These are phyloP conservation scores for Daldinia sp. DNA, from an alignment of 2,329 filamentous ascomycete genomes.

Conservation along the genomic window DNA sequence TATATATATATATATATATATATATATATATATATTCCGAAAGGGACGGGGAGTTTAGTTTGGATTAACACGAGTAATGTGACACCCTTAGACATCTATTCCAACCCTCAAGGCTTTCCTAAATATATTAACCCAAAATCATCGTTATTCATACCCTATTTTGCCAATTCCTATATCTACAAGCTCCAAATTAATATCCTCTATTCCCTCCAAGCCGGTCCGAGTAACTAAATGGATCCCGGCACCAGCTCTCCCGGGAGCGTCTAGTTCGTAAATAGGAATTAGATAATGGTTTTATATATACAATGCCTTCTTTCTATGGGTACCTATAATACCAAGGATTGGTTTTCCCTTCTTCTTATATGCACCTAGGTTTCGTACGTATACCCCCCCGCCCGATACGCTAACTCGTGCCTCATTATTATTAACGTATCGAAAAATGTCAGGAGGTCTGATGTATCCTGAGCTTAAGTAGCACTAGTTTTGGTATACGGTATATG, in stretches of 20 bases:
- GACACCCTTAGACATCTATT: background rate
- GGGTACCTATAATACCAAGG: background rate
- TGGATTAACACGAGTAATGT: background rate
- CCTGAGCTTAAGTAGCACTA: background rate
- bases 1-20: no score
- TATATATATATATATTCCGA: no score
- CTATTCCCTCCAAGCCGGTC: background rate
- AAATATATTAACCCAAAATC: background rate
- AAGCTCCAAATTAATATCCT: constrained; percentile 1
- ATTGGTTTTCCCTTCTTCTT: background rate
- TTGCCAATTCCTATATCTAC: background rate
- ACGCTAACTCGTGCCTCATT: constrained; percentile 17
- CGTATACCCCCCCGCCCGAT: constrained; percentile 5
- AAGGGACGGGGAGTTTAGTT: no score
- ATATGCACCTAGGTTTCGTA: background rate
- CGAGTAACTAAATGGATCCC: background rate
- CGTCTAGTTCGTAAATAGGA: background rate
- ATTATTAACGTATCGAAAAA: constrained; percentile 1
- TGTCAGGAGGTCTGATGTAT: background rate
- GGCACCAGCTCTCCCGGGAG: background rate
- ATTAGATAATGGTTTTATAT: background rate
- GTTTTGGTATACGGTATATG: background rate
- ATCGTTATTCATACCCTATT: constrained; percentile 10
- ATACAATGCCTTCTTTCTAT: background rate
- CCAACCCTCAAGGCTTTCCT: background rate